phyloP scores from a whole-genome alignment of 306 rosid genomes.

The Corylus avellana region DNA sequence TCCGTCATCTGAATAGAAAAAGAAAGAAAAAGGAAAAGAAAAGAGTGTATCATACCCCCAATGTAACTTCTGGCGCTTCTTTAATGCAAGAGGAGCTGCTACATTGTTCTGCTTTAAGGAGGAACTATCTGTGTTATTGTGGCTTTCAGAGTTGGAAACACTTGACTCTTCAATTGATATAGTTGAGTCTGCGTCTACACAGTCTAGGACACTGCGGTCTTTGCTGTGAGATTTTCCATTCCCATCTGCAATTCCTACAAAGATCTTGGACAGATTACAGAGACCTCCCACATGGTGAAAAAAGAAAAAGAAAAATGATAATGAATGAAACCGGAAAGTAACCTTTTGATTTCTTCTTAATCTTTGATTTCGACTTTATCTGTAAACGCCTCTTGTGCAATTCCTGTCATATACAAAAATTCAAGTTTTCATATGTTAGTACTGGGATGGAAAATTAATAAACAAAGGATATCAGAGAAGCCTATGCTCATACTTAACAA shows the following conservation, averaged over 20 bases:
- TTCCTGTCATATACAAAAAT: constrained; percentile 43
- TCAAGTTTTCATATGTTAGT: not conserved
- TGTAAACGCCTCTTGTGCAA: constrained; percentile 70
- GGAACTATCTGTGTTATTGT: constrained; percentile 25
- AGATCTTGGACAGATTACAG: not conserved
- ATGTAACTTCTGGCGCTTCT: constrained; percentile 59
- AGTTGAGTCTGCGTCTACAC: constrained; percentile 32
- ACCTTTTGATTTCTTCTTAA: constrained; percentile 55
- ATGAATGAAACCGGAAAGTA: not conserved
- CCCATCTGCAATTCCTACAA: constrained; percentile 27
- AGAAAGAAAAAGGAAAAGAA: too few relatives aligned
- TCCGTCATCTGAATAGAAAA: too few relatives aligned
- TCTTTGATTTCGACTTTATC: constrained; percentile 63
- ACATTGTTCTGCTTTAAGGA: constrained; percentile 21
- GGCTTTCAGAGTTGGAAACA: constrained; percentile 20
- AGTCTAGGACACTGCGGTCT: constrained; percentile 12
- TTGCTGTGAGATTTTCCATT: constrained; percentile 28
- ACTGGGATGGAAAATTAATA: not conserved
- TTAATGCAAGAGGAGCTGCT: constrained; percentile 28
- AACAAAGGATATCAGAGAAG: not conserved
- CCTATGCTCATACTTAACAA: not conserved
- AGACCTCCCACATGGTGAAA: not conserved
- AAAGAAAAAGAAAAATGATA: not conserved
- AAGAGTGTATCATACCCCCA: constrained; percentile 64
- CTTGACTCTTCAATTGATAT: constrained; percentile 28